Base-by-base conservation (phyloP, 2,329 filamentous ascomycete genomes). In the Colletotrichum sp. region DNA sequence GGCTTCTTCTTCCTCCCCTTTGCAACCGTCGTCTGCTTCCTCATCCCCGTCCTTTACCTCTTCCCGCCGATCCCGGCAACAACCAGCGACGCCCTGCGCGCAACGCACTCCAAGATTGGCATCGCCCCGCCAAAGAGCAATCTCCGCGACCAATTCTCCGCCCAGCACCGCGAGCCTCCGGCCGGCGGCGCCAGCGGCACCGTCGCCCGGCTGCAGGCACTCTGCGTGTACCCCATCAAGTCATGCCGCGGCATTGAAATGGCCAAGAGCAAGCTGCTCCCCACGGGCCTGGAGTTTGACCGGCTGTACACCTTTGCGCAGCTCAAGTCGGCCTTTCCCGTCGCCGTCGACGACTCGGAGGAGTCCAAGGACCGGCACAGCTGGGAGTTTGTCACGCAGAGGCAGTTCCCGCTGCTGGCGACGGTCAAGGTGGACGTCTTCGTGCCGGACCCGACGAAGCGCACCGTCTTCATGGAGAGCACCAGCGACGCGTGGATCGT, bases 291-390 rank as follows among this genome's bases (percentile, higher is more conserved):
- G 72, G 90, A 93, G 82, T 94, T 94, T 83, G 96, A 98, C 84
- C 91, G 95, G 8, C 91, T 96, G 79, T 98, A 96, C 86, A 93
- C 92, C 64, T 95, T 98, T 82, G 95, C 94, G 3, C 93, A 96
- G 83, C 87, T 90, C 76, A 87, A 86, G 82, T 88, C 86, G 79
- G 85, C 86, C 48, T 89, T 88, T 75, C 86, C 88, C 4, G 84
- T 86, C 22, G 75, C 81, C 19, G 79, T 83, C n/a, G 81, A 85
- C 66, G 80, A 81, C 15, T 79, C 82, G 16, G 81, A 83, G 36
- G 84, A 82, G 72, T 82, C 85, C 73, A 84, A 86, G 78, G 82
- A 83, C 70, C 81, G 84, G 64, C 88, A 88, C 78, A 84, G 85
- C 28, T 97, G 94, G 94, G 89, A 92, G 16, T 93, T 94, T 81